These are phyloP conservation scores for Casuarina cunninghamiana DNA, from an alignment of 306 rosid genomes.

Conservation along the genomic window DNA sequence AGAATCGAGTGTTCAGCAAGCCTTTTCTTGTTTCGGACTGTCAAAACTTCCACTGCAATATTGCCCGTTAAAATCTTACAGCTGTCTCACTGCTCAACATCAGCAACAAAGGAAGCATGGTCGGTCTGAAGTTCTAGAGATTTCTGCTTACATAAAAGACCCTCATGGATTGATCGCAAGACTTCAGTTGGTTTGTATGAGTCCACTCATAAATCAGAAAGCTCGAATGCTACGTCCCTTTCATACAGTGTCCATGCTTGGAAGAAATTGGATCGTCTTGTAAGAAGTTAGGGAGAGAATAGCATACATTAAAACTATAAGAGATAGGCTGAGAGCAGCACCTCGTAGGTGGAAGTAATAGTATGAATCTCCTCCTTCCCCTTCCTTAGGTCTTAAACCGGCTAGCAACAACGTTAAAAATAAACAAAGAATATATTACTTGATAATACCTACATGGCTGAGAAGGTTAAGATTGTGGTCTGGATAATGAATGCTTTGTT, in stretches of 20 bases:
- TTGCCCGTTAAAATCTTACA: background rate
- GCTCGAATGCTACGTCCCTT: slow-evolving; percentile 5
- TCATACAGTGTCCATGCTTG: slow-evolving; percentile 39
- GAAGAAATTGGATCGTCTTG: background rate
- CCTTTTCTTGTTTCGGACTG: too few species aligned
- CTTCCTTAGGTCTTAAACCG: background rate
- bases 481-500: slow-evolving; percentile 38
- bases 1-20: too few species aligned
- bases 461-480: slow-evolving; percentile 42
- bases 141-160: slow-evolving; percentile 54
- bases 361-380: too few species aligned
- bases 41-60: too few species aligned
- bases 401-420: background rate
- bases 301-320: background rate
- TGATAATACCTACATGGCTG: slow-evolving; percentile 36
- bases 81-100: slow-evolving; percentile 46
- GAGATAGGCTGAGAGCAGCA: background rate
- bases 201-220: slow-evolving; percentile 29
- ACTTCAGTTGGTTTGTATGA: background rate
- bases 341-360: background rate
- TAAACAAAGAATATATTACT: background rate
- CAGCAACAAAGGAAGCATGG: slow-evolving; percentile 47
- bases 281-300: background rate
- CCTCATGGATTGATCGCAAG: slow-evolving; percentile 47
- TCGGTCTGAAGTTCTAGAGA: slow-evolving; percentile 50